Percentiles rank a stretch among this genome's conserved stretches.
phyloP scores from a whole-genome alignment of 148 eudicot species.

The Spergularia marina region DNA sequence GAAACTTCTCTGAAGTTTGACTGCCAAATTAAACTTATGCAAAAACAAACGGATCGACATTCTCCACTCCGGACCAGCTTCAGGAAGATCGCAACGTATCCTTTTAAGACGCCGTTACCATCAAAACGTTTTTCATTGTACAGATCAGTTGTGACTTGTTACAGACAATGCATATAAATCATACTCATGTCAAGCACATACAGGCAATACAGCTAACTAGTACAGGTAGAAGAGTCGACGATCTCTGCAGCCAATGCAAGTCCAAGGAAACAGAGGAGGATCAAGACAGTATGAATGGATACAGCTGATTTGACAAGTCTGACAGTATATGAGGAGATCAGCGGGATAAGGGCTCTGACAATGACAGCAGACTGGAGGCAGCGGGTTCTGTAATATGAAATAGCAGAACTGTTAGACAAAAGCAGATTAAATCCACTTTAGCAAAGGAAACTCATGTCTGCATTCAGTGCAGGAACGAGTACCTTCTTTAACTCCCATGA shows the following conservation, averaged over 20 bases:
- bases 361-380: constrained; percentile 39
- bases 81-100: too few relatives aligned
- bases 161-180: constrained; percentile 7
- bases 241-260: constrained; percentile 67
- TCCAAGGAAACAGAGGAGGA: constrained; percentile 81
- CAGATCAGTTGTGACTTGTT: not conserved
- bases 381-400: constrained; percentile 27
- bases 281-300: constrained; percentile 81
- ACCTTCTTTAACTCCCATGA: too few relatives aligned
- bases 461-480: too few relatives aligned
- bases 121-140: not conserved
- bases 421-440: not conserved
- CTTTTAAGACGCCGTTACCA: too few relatives aligned
- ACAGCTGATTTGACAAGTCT: constrained; percentile 50
- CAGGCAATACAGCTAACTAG: not conserved
- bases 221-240: constrained; percentile 41
- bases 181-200: not conserved
- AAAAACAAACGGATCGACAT: too few relatives aligned
- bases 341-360: constrained; percentile 63
- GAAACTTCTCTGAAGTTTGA: too few relatives aligned
- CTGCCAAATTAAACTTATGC: too few relatives aligned
- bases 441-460: not conserved
- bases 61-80: too few relatives aligned
- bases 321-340: constrained; percentile 59
- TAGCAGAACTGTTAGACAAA: not conserved